Evolutionary conservation across 305 asterid genomes (phyloP), one percentile per base, ranked within the genome.

Genomic region (Plantago rigida): DNA sequence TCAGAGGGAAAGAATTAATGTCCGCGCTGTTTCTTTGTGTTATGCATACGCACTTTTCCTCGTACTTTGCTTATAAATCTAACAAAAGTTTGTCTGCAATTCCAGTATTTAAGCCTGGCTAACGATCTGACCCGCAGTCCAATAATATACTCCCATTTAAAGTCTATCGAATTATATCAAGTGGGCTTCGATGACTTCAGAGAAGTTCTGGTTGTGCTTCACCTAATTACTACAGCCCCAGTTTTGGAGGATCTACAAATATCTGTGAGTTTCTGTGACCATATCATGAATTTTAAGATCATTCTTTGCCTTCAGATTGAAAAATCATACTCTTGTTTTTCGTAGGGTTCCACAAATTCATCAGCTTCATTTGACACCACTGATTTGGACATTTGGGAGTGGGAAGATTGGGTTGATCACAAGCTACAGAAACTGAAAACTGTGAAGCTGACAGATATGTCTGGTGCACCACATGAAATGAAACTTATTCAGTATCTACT

Each of bases 181-280:
- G 88, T 86, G 63, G 80, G 86, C 76, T 91, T 91, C 69, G 98
- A 86, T 63, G 96, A 91, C 74, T 29, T 51, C 63, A 78, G 86
- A 54, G 96, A 91, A 77, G 82, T 86, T 11, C 60, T 72, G 29
- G 88, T 82, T 14, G 79, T 91, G 76, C 84, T 91, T 77, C 88
- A 79, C 77, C 69, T 91, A 78, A 73, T 91, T 47, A 81, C 75
- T 67, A 79, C 75, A 72, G 86, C 96, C 47, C 95, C 94, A 9
- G 81, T 81, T 70, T 64, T 91, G 69, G 63, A 67, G 71, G 85
- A 78, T 56, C 89, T 91, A 54, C 89, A 81, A 13, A 76, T 91
- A 64, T 86, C 90, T 0, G 97, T 87, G 71, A 82, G 94, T 82
- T 44, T 28, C 39, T 12, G 47, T 57, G 15, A 9, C 50, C 46